A percentile compares a stretch with the other conserved stretches of the same genome.
These are phyloP conservation scores for Penicillium polonicum DNA, from an alignment of 2,329 filamentous ascomycete species.

Conservation along the genomic window DNA sequence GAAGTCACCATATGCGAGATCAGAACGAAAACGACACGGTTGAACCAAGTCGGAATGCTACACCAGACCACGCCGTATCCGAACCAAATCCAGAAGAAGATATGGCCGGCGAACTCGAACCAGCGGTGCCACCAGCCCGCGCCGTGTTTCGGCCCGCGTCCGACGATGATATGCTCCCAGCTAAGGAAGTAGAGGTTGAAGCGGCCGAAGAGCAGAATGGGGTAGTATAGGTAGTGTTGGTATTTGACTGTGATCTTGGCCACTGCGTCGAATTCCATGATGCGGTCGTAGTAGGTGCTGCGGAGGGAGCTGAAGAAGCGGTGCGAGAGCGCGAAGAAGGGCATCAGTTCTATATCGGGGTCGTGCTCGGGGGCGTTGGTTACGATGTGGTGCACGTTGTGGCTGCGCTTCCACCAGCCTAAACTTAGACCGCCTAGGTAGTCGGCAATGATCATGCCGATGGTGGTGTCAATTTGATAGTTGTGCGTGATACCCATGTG, in stretches of 20 bases:
- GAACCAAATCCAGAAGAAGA: constrained; percentile 82
- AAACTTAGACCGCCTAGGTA: constrained; percentile 83
- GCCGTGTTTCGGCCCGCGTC: constrained; percentile 68
- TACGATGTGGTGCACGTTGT: constrained; percentile 94
- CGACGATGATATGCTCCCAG: constrained; percentile 70
- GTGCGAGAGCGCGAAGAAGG: constrained; percentile 82
- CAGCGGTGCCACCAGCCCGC: constrained; percentile 78
- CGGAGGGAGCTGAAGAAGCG: constrained; percentile 70
- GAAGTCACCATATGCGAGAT: constrained; percentile 76
- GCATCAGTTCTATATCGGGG: constrained; percentile 86
- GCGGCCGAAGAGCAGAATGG: constrained; percentile 72
- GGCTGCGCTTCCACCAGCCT: constrained; percentile 94
- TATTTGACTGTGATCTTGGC: constrained; percentile 67
- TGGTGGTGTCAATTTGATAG: constrained; percentile 74
- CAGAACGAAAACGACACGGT: constrained; percentile 70
- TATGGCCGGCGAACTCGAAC: constrained; percentile 69
- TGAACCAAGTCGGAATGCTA: constrained; percentile 64
- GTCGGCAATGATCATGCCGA: constrained; percentile 86
- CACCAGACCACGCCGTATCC: constrained; percentile 74
- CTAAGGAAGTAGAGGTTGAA: constrained; percentile 87
- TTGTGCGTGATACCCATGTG: constrained; percentile 95
- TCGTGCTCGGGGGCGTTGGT: constrained; percentile 94
- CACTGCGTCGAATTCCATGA: constrained; percentile 71
- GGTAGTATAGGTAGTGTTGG: constrained; percentile 79
- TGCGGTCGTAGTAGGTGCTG: constrained; percentile 76